Conservation (phyloP, 2,329 filamentous ascomycete genomes). For the Paecilomyces sp. region DNA sequence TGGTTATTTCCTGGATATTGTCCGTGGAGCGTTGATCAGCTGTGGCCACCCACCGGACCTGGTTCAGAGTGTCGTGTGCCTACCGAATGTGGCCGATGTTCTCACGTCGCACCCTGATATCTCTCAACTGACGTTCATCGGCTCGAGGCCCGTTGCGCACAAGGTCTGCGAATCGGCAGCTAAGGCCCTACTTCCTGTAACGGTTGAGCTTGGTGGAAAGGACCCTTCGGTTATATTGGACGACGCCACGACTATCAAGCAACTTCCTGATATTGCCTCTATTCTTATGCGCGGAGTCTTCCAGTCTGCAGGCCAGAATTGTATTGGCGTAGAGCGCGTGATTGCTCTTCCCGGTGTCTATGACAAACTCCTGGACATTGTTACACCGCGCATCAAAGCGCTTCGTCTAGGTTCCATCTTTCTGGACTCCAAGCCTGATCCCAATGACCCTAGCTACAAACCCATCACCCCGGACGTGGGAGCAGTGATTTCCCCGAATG, state of each 20-base stretch:
- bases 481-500: conserved; percentile 75
- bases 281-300: conserved; percentile 89
- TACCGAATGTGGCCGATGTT: conserved; percentile 72
- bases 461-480: conserved; percentile 60
- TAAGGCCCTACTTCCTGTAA: conserved; percentile 76
- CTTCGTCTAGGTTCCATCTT: conserved; percentile 70
- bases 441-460: conserved; percentile 9
- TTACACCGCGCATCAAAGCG: conserved; percentile 65
- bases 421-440: conserved; percentile 32
- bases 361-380: conserved; percentile 59
- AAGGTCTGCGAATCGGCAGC: conserved; percentile 82
- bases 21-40: conserved; percentile 67
- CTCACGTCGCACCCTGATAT: conserved; percentile 80
- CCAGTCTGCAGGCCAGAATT: conserved; percentile 94
- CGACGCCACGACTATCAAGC: conserved; percentile 52
- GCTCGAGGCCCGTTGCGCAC: conserved; percentile 77
- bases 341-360: conserved; percentile 74
- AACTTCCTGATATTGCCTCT: conserved; percentile 65
- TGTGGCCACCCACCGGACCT: conserved; percentile 78
- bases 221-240: conserved; percentile 87
- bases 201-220: conserved; percentile 90
- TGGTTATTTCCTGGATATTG: conserved; percentile 71
- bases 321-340: conserved; percentile 92
- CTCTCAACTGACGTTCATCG: conserved; percentile 91
- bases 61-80: conserved; percentile 79